phyloP scores from a whole-genome alignment of 2,329 filamentous ascomycete species.

The Nothomitra cinnamomea region DNA sequence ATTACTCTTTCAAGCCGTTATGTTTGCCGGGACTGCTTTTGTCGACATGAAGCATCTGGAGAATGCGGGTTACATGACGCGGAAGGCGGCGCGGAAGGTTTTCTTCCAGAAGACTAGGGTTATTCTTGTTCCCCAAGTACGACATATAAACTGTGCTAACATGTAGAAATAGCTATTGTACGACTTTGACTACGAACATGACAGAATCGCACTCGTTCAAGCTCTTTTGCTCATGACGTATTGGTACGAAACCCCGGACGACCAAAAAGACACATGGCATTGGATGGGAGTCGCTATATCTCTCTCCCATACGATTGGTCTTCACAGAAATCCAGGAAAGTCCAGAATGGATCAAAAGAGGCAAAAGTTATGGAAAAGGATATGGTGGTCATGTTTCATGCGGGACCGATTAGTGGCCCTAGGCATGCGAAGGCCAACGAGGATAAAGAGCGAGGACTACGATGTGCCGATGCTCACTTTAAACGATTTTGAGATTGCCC shows the following conservation, averaged over 20 bases:
- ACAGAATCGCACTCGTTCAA: constrained; percentile 78
- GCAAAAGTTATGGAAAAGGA: constrained; percentile 78
- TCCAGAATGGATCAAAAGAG: constrained; percentile 58
- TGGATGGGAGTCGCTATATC: constrained; percentile 97
- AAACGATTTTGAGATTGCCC: constrained; percentile 65
- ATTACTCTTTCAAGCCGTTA: constrained; percentile 80
- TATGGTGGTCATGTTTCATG: constrained; percentile 98
- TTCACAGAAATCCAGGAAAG: constrained; percentile 70
- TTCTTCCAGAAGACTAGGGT: constrained; percentile 78
- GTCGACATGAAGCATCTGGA: constrained; percentile 63
- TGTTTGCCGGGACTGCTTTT: constrained; percentile 85
- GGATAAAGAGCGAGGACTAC: constrained; percentile 86
- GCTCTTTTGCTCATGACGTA: constrained; percentile 84
- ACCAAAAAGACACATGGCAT: constrained; percentile 96
- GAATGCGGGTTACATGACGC: constrained; percentile 57
- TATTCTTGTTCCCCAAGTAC: constrained; percentile 26
- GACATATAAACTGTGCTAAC: constrained; percentile 7
- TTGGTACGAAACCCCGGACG: constrained; percentile 93
- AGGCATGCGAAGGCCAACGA: constrained; percentile 81
- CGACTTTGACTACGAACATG: constrained; percentile 87
- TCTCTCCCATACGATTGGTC: constrained; percentile 78
- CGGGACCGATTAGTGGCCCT: constrained; percentile 81
- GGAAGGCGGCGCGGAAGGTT: constrained; percentile 69
- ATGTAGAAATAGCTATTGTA: constrained; percentile 51
- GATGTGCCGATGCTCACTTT: constrained; percentile 81